A percentile compares a stretch with the other conserved stretches of the same genome.
Evolutionary conservation across 176 grass and related monocot species (phyloP).

Genomic region (Oryza longistaminata): DNA sequence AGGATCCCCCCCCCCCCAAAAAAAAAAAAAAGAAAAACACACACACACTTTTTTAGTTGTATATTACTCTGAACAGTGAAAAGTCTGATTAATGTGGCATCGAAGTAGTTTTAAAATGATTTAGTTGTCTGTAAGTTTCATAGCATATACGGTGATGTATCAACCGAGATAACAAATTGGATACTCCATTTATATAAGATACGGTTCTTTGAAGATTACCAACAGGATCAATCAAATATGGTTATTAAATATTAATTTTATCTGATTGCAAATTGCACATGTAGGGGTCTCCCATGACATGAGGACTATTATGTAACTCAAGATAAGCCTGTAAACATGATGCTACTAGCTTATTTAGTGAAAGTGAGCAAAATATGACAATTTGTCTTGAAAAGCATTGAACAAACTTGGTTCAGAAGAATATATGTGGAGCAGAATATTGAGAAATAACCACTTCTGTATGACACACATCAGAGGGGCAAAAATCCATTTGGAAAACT

Average conservation of each 20-base stretch:
- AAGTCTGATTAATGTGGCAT: neutral
- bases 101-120: neutral
- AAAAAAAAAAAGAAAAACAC: too few relatives aligned
- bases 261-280: too few relatives aligned
- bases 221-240: neutral
- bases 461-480: conserved; percentile 3
- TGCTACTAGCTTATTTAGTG: too few relatives aligned
- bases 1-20: neutral
- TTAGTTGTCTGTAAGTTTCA: neutral
- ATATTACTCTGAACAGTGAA: neutral
- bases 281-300: too few relatives aligned
- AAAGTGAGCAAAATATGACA: neutral
- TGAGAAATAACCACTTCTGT: neutral
- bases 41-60: neutral
- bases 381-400: conserved; percentile 30
- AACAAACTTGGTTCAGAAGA: neutral
- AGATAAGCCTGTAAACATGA: too few relatives aligned
- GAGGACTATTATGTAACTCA: too few relatives aligned
- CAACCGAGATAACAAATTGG: neutral
- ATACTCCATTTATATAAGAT: neutral
- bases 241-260: too few relatives aligned
- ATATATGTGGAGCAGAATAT: neutral
- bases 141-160: neutral
- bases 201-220: neutral
- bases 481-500: neutral